Evolutionary conservation across 106 monocot species (phyloP).

Genomic region (Acanthochlamys bracteata): DNA sequence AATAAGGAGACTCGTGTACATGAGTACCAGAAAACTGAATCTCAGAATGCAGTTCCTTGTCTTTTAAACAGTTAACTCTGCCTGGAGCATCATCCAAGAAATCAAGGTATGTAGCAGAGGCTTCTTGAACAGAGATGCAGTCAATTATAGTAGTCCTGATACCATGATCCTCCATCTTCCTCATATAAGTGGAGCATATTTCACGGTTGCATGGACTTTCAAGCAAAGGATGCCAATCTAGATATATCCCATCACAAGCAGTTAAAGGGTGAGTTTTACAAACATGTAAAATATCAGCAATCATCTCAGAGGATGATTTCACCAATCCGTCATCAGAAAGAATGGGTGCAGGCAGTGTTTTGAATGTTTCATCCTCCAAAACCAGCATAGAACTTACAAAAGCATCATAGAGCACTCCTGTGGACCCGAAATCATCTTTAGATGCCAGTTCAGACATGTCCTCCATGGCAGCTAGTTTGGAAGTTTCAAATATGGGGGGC

Average conservation of each 20-base stretch:
- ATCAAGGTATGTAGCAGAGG: conserved; percentile 17
- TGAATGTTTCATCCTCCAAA: conserved; percentile 74
- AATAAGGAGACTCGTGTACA: conserved; percentile 6
- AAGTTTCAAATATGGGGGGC: conserved; percentile 30
- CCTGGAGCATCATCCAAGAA: conserved; percentile 41
- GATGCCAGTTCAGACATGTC: conserved; percentile 34
- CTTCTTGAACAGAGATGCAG: conserved; percentile 3
- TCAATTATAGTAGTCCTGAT: conserved; percentile 9
- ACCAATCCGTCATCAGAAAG: conserved; percentile 33
- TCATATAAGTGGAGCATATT: conserved; percentile 39
- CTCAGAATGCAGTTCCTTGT: conserved; percentile 22
- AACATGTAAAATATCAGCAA: conserved; percentile 33
- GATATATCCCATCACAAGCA: conserved; percentile 69
- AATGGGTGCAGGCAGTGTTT: conserved; percentile 66
- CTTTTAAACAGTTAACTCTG: conserved; percentile 10
- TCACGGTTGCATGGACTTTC: conserved; percentile 61
- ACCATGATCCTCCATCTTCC: conserved; percentile 30
- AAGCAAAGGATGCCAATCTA: conserved; percentile 89
- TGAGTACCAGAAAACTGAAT: conserved; percentile 12
- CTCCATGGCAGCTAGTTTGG: conserved; percentile 13
- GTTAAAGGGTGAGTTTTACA: conserved; percentile 49
- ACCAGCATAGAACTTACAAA: conserved; percentile 67
- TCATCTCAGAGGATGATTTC: conserved; percentile 14
- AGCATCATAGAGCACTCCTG: conserved; percentile 41
- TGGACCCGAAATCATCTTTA: conserved; percentile 27